phyloP scores from a whole-genome alignment of 2,329 filamentous ascomycete species.

The Colletotrichum plurivorum region DNA sequence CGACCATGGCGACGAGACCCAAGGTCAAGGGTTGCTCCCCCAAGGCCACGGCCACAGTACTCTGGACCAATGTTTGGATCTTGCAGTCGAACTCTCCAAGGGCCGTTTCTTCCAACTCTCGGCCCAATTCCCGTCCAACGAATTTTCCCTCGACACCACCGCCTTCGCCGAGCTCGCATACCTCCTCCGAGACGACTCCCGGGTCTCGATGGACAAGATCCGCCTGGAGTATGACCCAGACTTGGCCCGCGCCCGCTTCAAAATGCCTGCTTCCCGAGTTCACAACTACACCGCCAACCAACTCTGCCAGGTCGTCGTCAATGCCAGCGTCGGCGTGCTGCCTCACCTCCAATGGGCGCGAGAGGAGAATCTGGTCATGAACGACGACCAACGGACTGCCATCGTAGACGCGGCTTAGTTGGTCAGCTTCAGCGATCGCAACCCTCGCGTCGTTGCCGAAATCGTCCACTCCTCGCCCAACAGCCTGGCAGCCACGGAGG shows the following conservation, averaged over 20 bases:
- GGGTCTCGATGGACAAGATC: slow-evolving; percentile 9
- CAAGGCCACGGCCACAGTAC: no score
- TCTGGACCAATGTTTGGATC: slow-evolving; percentile 5
- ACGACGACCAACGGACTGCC: neutral
- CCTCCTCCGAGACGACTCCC: slow-evolving; percentile 1
- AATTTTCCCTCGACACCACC: slow-evolving; percentile 4
- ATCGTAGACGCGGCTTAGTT: slow-evolving; percentile 8
- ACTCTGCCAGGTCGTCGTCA: neutral
- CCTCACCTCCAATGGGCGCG: neutral
- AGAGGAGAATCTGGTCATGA: neutral
- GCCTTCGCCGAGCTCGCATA: neutral
- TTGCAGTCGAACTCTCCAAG: slow-evolving; percentile 10
- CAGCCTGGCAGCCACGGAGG: neutral
- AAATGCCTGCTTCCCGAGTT: neutral
- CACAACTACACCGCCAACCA: neutral
- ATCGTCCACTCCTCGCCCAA: neutral
- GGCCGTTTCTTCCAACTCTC: neutral
- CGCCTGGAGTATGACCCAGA: slow-evolving; percentile 3
- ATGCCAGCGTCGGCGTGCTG: neutral
- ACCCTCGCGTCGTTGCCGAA: slow-evolving; percentile 13
- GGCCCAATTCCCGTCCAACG: neutral
- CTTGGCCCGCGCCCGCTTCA: neutral
- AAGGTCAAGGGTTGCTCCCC: no score
- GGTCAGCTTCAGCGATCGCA: neutral
- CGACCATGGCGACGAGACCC: no score